Conservation (phyloP, 306 rosid species). For the Glycyrrhiza uralensis region DNA sequence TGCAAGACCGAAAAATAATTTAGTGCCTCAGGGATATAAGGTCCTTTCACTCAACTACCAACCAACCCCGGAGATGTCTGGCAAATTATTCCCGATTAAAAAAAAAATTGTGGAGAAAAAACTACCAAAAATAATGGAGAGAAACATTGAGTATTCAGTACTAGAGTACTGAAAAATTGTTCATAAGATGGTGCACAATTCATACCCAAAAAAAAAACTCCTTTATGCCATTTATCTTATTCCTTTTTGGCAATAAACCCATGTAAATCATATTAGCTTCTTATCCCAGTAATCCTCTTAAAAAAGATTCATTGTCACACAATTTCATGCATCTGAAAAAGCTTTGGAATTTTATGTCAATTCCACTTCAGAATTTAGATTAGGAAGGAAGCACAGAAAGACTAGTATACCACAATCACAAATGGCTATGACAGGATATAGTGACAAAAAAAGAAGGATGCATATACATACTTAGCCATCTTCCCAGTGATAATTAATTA, state of each 20-base stretch:
- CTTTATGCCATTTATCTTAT: not conserved
- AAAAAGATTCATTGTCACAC: not conserved
- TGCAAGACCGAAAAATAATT: too few species aligned
- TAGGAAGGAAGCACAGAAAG: not conserved
- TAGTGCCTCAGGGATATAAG: too few species aligned
- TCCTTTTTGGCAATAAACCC: not conserved
- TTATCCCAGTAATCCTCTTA: not conserved
- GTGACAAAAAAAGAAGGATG: not conserved
- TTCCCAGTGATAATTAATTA: slow-evolving; percentile 30
- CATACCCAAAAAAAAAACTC: not conserved
- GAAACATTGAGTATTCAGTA: too few species aligned
- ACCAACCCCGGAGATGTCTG: too few species aligned
- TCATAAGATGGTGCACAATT: not conserved
- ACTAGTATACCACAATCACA: not conserved
- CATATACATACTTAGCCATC: slow-evolving; percentile 3
- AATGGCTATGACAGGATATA: not conserved
- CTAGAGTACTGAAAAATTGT: too few species aligned
- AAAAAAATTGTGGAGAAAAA: too few species aligned
- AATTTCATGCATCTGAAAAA: not conserved
- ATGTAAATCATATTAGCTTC: not conserved
- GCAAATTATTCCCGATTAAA: too few species aligned
- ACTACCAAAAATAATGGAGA: too few species aligned
- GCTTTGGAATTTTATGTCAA: not conserved
- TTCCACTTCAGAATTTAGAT: not conserved
- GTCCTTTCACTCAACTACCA: too few species aligned